These are phyloP conservation scores for Psilocybe cubensis DNA, from an alignment of 768 basidiomycete genomes.

Conservation along the genomic window DNA sequence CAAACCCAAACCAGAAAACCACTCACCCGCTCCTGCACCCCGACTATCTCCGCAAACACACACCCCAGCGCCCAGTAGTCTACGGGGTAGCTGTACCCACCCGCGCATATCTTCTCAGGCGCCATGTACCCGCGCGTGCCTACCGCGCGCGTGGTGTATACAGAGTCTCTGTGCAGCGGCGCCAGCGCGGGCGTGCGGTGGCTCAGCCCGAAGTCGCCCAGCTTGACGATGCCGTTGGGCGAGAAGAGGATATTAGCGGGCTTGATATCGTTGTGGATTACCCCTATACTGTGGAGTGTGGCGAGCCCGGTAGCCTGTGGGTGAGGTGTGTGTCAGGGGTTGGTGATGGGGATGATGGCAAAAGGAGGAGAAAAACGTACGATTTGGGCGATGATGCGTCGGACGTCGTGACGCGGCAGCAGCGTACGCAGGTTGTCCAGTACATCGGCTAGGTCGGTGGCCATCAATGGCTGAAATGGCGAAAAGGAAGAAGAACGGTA, in stretches of 20 bases:
- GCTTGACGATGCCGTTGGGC: background rate
- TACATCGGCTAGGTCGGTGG: background rate
- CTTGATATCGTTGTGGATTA: constrained; percentile 9
- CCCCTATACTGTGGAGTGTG: constrained; percentile 7
- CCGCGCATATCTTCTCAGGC: background rate
- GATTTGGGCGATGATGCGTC: background rate
- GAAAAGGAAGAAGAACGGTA: too few relatives aligned
- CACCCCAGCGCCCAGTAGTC: background rate
- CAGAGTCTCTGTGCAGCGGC: background rate
- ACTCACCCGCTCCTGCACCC: background rate
- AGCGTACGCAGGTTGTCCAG: background rate
- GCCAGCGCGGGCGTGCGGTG: background rate
- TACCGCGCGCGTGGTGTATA: background rate
- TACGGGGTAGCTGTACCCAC: background rate
- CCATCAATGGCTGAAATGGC: background rate
- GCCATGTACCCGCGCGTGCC: background rate
- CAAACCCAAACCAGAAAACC: background rate
- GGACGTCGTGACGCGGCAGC: background rate
- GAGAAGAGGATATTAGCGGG: constrained; percentile 3
- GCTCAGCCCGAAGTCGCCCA: constrained; percentile 6
- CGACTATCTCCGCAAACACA: background rate
- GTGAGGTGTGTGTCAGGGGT: background rate
- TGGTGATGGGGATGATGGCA: background rate
- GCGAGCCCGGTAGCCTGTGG: background rate
- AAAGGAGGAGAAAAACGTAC: background rate